Evolutionary conservation across 1,139 yeast species (phyloP).

Genomic region (Yueomyces sp.): DNA sequence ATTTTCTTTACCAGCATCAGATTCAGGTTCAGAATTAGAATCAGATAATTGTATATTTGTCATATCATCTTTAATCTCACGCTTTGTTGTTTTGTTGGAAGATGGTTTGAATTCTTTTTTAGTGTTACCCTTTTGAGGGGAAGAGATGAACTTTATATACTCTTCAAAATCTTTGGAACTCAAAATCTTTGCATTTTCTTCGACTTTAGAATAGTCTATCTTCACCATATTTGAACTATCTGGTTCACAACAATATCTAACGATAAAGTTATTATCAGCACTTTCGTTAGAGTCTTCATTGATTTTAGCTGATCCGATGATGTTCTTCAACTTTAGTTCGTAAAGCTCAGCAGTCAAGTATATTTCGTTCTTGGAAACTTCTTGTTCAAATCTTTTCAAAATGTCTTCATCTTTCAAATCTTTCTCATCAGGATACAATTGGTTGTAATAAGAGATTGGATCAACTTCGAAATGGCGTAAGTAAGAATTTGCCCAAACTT

Average conservation of each 20-base stretch:
- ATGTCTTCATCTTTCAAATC: slow-evolving; percentile 5
- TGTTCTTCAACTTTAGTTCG: slow-evolving; percentile 18
- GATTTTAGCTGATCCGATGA: slow-evolving; percentile 13
- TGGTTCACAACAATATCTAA: slow-evolving; percentile 18
- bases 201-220: slow-evolving; percentile 13
- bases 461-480: slow-evolving; percentile 21
- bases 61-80: no score
- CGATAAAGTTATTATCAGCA: slow-evolving; percentile 10
- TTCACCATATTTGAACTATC: slow-evolving; percentile 15
- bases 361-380: slow-evolving; percentile 14
- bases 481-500: slow-evolving; percentile 21
- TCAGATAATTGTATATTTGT: slow-evolving; percentile 1
- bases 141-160: slow-evolving; percentile 15
- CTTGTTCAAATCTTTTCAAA: slow-evolving; percentile 10
- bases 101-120: background rate
- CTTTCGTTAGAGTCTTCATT: slow-evolving; percentile 1
- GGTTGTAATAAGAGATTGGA: slow-evolving; percentile 10
- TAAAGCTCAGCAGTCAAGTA: slow-evolving; percentile 22
- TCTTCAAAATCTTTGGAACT: slow-evolving; percentile 18
- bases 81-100: no score
- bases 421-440: slow-evolving; percentile 9
- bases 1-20: slow-evolving; percentile 1
- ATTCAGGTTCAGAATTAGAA: slow-evolving; percentile 1
- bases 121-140: slow-evolving; percentile 3
- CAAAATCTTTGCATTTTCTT: slow-evolving; percentile 1